Evolutionary conservation across 1,284 basidiomycete genomes (phyloP), one percentile per base, ranked within the genome.

Genomic region (Naganishia sp.): DNA sequence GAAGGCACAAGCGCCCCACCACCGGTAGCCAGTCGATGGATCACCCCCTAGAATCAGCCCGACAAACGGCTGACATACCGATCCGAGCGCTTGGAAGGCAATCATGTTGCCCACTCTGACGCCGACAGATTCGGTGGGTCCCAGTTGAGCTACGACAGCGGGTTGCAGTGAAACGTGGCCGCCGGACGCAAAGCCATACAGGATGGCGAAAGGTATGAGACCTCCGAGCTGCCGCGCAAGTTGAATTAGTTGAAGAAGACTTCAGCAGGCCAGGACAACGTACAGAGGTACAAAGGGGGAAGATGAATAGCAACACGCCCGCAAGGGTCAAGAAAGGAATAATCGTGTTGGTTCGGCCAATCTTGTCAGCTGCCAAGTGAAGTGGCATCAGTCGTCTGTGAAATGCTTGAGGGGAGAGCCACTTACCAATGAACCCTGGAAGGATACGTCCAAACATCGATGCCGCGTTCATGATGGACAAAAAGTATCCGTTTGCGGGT

Each of bases 371-470:
- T 61, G 18, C 35, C 25, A 11, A 11, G 46, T 3, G n/a, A 41
- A n/a, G 18, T 4, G 32, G 2, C 25, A 17, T 50, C 31, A 60
- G 31, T 31, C 9, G 9, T 39, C 35, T 2, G 3, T 21, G 7
- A 41, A 39, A 35, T 9, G 6, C 28, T n/a, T 15, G 3, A 31
- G 6, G 31, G 3, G 32, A 21, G n/a, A 41, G 21, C 21, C 11
- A 51, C 58, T 3, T 50, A 53, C 61, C 61, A 18, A 63, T 21
- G 25, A 63, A 54, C 5, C 61, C 61, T 15, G 61, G 61, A 2
- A 63, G 52, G n/a, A 63, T 63, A 53, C 61, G 61, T 9, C 61
- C 61, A 54, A 63, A 63, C 51, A 53, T 53, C 9, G 61, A 63
- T 13, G 61, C 50, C 15, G 61, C 61, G 51, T 63, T 63, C 51